Conservation (phyloP, 176 grass and related monocot species). For the Thalia dealbata region DNA sequence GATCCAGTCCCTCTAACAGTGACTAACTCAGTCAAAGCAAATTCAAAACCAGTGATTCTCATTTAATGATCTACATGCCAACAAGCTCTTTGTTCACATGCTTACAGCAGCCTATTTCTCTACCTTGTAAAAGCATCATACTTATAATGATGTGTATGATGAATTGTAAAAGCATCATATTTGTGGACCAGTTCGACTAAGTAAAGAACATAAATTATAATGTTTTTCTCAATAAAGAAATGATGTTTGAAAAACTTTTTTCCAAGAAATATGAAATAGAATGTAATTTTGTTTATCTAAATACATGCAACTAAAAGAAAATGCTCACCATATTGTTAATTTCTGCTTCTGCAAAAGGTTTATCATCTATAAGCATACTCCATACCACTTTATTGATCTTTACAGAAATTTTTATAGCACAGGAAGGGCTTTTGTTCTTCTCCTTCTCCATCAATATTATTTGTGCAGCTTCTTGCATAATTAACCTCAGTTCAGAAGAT, state of each 20-base stretch:
- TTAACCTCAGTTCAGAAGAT: slow-evolving; percentile 54
- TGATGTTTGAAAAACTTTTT: neutral
- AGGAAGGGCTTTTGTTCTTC: slow-evolving; percentile 98
- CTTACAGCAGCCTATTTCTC: too few species aligned
- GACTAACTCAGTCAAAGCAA: too few species aligned
- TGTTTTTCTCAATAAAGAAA: neutral
- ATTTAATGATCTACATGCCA: too few species aligned
- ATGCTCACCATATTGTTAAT: slow-evolving; percentile 85
- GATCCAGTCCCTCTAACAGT: too few species aligned
- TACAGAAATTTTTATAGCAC: slow-evolving; percentile 81
- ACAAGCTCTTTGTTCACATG: too few species aligned
- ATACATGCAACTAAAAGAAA: neutral
- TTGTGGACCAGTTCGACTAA: neutral
- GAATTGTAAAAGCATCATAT: neutral
- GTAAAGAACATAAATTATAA: neutral
- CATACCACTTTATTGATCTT: slow-evolving; percentile 74
- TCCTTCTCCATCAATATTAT: slow-evolving; percentile 77
- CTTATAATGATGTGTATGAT: too few species aligned
- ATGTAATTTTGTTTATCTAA: neutral
- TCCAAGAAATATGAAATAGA: neutral
- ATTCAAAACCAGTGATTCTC: too few species aligned
- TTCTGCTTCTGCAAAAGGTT: slow-evolving; percentile 84
- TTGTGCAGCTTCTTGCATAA: slow-evolving; percentile 80
- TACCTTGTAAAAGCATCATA: neutral
- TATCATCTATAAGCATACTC: slow-evolving; percentile 95